Base-by-base conservation (phyloP, 441 rosid genomes). In the Jatropha multifida region DNA sequence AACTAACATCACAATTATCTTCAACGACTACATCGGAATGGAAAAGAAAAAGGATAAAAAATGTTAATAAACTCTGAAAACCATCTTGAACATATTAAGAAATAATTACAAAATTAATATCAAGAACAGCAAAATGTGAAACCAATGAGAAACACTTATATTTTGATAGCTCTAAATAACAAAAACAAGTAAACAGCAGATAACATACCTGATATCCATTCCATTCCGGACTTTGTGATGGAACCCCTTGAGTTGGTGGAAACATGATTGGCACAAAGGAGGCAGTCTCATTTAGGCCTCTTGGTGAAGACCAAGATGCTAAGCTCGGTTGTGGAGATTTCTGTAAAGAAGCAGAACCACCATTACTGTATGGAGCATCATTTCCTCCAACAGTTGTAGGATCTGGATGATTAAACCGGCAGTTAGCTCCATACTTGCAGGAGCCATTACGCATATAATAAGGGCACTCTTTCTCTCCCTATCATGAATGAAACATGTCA, bases 401-500 rank as follows among this genome's bases (percentile, higher is more conserved):
- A 81, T 94, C 96, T 27, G 99, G 99, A 88, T 96, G 99, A 82
- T 88, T 88, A 76, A 90, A 96, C 78, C 82, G 87, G 88, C 99
- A 96, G 80, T 79, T 90, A 62, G 89, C 76, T 73, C 92, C 97
- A 81, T 73, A 96, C 79, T 92, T 96, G 88, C 99, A 96, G 76
- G 98, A 91, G 76, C 94, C 98, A 75, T 84, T 91, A 58, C 96
- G 97, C 98, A 96, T 94, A 84, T 92, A 96, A 82, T 80, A 96
- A 3, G 86, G 92, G 77, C 99, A 96, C 78, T 96, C 98, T 78
- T 74, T 85, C 84, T 87, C 96, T 76, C 92, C 96, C 98, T 94
- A 84, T 26, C 76, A 71, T 69, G 38, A 77, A 75, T 74, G 60
- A 67, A 61, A 18, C 18, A 44, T 0, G 61, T 75, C 41, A 69